Evolutionary conservation across 169 alveolate genomes (phyloP).

Genomic region (Plasmodium inui): DNA sequence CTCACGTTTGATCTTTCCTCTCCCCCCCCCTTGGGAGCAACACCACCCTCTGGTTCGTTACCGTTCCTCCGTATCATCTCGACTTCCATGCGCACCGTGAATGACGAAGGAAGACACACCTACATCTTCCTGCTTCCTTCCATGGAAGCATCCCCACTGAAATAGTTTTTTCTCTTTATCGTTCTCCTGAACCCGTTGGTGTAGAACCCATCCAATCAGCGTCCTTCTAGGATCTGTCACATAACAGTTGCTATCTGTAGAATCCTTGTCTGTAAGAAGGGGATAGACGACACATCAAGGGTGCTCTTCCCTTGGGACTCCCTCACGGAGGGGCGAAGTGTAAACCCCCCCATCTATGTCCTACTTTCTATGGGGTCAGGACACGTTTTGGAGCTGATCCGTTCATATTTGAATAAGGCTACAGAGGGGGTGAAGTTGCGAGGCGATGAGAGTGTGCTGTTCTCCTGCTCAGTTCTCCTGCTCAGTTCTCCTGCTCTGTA

Average conservation of each 20-base stretch:
- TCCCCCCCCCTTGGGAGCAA: neutral
- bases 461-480: too few species aligned
- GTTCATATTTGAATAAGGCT: conserved; percentile 49
- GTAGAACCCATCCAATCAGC: conserved; percentile 77
- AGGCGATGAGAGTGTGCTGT: neutral
- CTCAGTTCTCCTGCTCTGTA: too few species aligned
- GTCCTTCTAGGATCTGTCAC: conserved; percentile 59
- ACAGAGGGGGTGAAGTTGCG: neutral
- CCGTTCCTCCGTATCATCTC: neutral
- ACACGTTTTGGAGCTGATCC: neutral
- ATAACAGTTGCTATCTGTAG: conserved; percentile 14
- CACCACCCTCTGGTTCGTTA: neutral
- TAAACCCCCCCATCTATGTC: neutral
- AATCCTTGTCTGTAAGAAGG: conserved; percentile 4
- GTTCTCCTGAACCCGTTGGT: conserved; percentile 55
- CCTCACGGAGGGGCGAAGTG: neutral
- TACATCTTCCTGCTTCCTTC: neutral
- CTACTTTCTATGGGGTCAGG: conserved; percentile 33
- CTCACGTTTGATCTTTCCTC: neutral
- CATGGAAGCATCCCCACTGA: conserved; percentile 62
- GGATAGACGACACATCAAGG: neutral
- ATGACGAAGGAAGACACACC: conserved; percentile 23
- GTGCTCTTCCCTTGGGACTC: neutral
- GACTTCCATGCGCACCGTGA: neutral
- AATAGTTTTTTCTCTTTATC: conserved; percentile 16